Base-by-base conservation (phyloP, 768 basidiomycete genomes). In the Gymnopilus dilepis region DNA sequence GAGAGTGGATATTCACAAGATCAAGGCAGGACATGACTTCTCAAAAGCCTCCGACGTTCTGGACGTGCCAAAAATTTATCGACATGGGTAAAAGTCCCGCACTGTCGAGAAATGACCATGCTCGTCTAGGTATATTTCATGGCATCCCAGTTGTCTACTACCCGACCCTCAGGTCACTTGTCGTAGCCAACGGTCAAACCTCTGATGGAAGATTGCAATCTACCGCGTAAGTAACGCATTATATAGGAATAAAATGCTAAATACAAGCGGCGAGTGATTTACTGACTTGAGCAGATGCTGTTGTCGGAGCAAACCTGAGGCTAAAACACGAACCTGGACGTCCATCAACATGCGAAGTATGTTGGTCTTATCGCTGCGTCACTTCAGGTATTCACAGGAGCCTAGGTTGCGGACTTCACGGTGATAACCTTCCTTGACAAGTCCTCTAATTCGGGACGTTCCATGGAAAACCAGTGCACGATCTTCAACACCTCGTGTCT, bases 291-390 rank as follows among this genome's bases (percentile, higher is more conserved):
- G n/a, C n/a, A n/a, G n/a, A n/a, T n/a, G n/a, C n/a, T n/a, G n/a
- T n/a, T n/a, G n/a, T n/a, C n/a, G n/a, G n/a, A n/a, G n/a, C n/a
- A n/a, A n/a, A n/a, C n/a, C n/a, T n/a, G n/a, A n/a, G n/a, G n/a
- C n/a, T n/a, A n/a, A 2, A 22, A 26, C 22, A 6, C 19, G 9
- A 37, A 37, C 34, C 34, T n/a, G n/a, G n/a, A 45, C 28, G 17
- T 50, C 47, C 12, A 28, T 15, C 47, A 31, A 31, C 47, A 50
- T 50, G 26, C 28, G 26, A n/a, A 50, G n/a, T n/a, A 50, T 50
- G 28, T 50, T 28, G 31, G 47, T 31, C 47, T 50, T 50, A 50
- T 50, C 47, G 26, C 47, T 50, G 43, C 26, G 47, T 50, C 47
- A 28, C 17, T 50, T 57, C 6, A 19, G 15, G 13, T 54, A 40